Evolutionary conservation across 139 green algal species (phyloP), one percentile per base, ranked within the genome.

Genomic region (Haematococcus lacustris): DNA sequence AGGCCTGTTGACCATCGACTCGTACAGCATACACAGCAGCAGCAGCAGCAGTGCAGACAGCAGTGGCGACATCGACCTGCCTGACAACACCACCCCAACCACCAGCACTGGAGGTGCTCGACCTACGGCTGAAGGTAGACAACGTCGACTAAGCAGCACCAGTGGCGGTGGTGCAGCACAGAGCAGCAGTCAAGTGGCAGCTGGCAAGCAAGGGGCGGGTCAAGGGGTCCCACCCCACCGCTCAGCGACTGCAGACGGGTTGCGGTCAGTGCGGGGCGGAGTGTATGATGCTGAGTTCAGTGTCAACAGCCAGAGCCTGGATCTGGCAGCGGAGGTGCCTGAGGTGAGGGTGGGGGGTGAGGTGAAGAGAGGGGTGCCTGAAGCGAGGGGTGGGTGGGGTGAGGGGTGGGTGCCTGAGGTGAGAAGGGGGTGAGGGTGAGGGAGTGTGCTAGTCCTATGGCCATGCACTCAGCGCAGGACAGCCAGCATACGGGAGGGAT

Each of bases 241-340:
- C n/a, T n/a, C n/a, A n/a, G n/a, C n/a, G n/a, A n/a, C n/a, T n/a
- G n/a, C n/a, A n/a, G n/a, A n/a, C n/a, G n/a, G n/a, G n/a, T n/a
- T 64, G 4, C 53, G 53, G 9, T 26, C 53, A 21, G 53, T 64
- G 53, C 53, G 33, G 4, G 53, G 53, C 21, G 53, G 53, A 26
- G 53, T 64, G 53, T 64, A 64, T 26, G 53, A 64, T 26, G 53
- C 53, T 32, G 53, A 64, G 53, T 21, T 64, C 13, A 34, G 13
- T 4, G 53, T 64, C 53, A 64, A 26, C 53, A 26, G 53, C 53
- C 53, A 64, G 53, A 64, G 53, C 53, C 30, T 64, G 53, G 53
- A 64, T 26, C 17, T 64, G 26, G 23, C 53, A 21, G 21, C 13
- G 26, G 53, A 64, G 30, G 26, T 9, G 26, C 23, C 33, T 7